A percentile compares a stretch with the other conserved stretches of the same genome.
Conservation (phyloP, 2,329 filamentous ascomycete species). For the Didymella arachidicola region DNA sequence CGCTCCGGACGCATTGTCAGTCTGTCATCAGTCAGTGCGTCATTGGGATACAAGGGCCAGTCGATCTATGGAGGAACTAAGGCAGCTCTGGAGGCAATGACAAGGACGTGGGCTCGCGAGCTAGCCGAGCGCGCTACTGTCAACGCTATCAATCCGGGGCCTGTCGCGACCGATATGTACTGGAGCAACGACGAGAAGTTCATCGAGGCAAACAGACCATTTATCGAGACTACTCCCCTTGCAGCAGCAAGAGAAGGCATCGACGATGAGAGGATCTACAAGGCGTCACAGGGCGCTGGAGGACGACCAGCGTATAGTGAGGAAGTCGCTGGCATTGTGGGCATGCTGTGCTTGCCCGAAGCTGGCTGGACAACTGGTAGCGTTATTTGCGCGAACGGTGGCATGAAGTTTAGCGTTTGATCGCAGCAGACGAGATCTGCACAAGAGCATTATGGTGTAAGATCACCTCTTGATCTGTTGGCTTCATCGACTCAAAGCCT, state of each 20-base stretch:
- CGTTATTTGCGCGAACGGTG: conserved; percentile 81
- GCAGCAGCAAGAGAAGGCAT: conserved; percentile 66
- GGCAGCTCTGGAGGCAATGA: conserved; percentile 73
- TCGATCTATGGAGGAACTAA: conserved; percentile 72
- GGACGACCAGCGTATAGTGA: conserved; percentile 67
- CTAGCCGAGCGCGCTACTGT: conserved; percentile 68
- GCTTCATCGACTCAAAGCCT: background rate
- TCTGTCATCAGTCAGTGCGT: conserved; percentile 65
- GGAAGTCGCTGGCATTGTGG: conserved; percentile 79
- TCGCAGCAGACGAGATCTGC: background rate
- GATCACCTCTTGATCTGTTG: no score
- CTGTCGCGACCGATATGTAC: conserved; percentile 71
- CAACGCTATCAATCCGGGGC: conserved; percentile 71
- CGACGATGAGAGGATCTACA: conserved; percentile 65
- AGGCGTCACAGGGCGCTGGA: conserved; percentile 57
- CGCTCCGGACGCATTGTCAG: conserved; percentile 71
- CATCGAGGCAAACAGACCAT: conserved; percentile 66
- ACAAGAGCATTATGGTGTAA: background rate
- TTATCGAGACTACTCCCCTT: conserved; percentile 70
- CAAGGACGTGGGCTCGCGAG: conserved; percentile 71
- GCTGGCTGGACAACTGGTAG: conserved; percentile 80
- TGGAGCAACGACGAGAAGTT: conserved; percentile 64
- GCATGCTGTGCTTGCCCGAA: conserved; percentile 76
- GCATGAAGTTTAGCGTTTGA: conserved; percentile 61
- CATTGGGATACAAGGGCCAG: conserved; percentile 65